Conservation (phyloP, 2,329 filamentous ascomycete genomes). For the Cladosporium sp. region DNA sequence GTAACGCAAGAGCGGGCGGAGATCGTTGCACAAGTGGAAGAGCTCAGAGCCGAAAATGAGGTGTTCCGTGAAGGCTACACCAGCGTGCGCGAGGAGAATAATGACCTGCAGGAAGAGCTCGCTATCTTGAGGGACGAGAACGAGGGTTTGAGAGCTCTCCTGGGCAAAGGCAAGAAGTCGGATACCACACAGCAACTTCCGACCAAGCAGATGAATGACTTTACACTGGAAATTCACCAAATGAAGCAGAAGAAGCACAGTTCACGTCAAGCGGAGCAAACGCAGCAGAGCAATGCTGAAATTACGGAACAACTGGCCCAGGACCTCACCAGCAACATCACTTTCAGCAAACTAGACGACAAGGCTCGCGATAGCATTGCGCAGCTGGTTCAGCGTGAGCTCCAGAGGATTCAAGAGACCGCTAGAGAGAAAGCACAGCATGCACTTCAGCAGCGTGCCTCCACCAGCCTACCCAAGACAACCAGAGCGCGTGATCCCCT, state of each 20-base stretch:
- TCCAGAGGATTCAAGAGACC: conserved; percentile 7
- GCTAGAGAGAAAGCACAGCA: conserved; percentile 4
- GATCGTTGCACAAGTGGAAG: conserved; percentile 55
- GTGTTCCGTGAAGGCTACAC: conserved; percentile 50
- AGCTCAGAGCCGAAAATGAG: conserved; percentile 43
- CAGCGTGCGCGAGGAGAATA: conserved; percentile 75
- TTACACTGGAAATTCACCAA: conserved; percentile 26
- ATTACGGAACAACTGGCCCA: not conserved
- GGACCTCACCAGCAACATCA: conserved; percentile 5
- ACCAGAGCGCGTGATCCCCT: not conserved
- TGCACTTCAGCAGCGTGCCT: not conserved
- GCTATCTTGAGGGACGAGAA: conserved; percentile 38
- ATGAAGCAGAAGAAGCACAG: conserved; percentile 7
- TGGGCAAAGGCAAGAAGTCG: conserved; percentile 28
- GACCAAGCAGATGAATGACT: conserved; percentile 16
- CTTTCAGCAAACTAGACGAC: conserved; percentile 11
- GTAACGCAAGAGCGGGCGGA: conserved; percentile 61
- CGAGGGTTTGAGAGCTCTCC: conserved; percentile 35
- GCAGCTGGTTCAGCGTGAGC: conserved; percentile 11
- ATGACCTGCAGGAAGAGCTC: conserved; percentile 52
- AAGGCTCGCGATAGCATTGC: conserved; percentile 14
- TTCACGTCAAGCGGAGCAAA: not conserved
- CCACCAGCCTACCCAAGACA: not conserved
- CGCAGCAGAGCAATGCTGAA: not conserved
- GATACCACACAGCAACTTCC: not conserved